These are phyloP conservation scores for Ambrosia trifida DNA, from an alignment of 129 eudicot species.

Conservation along the genomic window DNA sequence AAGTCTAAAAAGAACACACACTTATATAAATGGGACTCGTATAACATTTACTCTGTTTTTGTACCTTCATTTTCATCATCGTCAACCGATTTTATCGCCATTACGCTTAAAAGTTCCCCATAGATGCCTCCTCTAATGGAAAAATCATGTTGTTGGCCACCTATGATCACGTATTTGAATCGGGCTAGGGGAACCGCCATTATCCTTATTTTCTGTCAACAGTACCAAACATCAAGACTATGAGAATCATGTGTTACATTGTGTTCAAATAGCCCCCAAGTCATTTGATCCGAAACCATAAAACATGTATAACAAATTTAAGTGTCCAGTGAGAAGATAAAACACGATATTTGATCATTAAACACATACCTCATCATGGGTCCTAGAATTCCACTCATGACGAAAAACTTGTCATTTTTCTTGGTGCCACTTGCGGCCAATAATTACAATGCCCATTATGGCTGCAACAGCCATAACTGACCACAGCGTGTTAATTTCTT, in stretches of 20 bases:
- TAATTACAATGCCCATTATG: slow-evolving; percentile 80
- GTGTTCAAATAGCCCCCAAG: background rate
- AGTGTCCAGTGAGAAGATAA: background rate
- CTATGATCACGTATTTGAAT: slow-evolving; percentile 59
- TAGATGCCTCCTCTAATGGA: slow-evolving; percentile 41
- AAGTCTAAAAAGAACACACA: background rate
- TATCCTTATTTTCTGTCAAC: slow-evolving; percentile 63
- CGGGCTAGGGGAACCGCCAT: slow-evolving; percentile 70
- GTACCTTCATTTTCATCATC: slow-evolving; percentile 49
- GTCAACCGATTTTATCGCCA: background rate
- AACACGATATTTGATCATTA: background rate
- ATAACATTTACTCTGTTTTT: slow-evolving; percentile 22
- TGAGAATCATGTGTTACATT: background rate
- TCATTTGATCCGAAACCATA: background rate
- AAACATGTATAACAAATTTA: background rate
- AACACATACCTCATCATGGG: slow-evolving; percentile 57
- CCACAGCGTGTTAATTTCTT: slow-evolving; percentile 73
- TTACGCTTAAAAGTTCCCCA: slow-evolving; percentile 41
- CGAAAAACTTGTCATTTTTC: slow-evolving; percentile 75
- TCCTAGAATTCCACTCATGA: slow-evolving; percentile 46
- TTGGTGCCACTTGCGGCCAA: slow-evolving; percentile 74
- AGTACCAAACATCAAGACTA: background rate
- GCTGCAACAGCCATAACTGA: slow-evolving; percentile 78
- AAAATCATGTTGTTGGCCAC: slow-evolving; percentile 60
- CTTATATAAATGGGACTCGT: background rate